phyloP scores from a whole-genome alignment of 495 filamentous ascomycete species.

The Sabuloglossum arenarium region DNA sequence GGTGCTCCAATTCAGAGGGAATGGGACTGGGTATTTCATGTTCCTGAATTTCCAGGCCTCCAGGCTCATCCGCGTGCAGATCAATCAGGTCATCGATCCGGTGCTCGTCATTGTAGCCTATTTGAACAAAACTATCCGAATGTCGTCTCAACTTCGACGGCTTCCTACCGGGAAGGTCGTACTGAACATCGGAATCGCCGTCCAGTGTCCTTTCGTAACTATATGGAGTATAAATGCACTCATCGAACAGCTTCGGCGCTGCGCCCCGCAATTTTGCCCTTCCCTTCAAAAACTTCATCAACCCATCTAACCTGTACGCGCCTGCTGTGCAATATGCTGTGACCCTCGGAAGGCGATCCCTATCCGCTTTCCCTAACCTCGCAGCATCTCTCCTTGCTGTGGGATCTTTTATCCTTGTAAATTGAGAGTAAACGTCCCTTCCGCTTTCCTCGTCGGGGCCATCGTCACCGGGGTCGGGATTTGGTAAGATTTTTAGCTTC shows the following conservation, averaged over 20 bases:
- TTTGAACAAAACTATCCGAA: conserved; percentile 22
- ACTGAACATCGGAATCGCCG: not conserved
- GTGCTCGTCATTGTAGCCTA: conserved; percentile 15
- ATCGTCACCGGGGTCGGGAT: conserved; percentile 64
- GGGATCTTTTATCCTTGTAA: conserved; percentile 88
- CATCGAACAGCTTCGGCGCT: conserved; percentile 79
- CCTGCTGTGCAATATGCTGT: conserved; percentile 93
- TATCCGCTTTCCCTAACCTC: conserved; percentile 77
- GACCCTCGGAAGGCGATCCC: conserved; percentile 68
- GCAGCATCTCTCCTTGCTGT: conserved; percentile 86
- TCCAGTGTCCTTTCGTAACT: conserved; percentile 30
- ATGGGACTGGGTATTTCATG: not conserved
- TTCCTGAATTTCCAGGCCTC: conserved; percentile 2
- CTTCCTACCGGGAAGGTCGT: not conserved
- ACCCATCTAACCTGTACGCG: conserved; percentile 65
- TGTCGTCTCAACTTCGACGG: conserved; percentile 11
- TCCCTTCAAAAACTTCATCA: conserved; percentile 79
- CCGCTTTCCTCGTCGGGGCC: conserved; percentile 69
- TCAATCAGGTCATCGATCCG: conserved; percentile 22
- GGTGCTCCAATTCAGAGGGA: not conserved
- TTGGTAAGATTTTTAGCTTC: conserved; percentile 86
- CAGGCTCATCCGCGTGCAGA: conserved; percentile 9
- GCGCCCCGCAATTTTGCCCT: conserved; percentile 50
- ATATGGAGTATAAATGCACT: conserved; percentile 90
- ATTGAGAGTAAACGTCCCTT: conserved; percentile 88